Percentiles rank a stretch among this genome's conserved stretches.
These are phyloP conservation scores for Didymella exigua DNA, from an alignment of 2,329 filamentous ascomycete species.

Conservation along the genomic window DNA sequence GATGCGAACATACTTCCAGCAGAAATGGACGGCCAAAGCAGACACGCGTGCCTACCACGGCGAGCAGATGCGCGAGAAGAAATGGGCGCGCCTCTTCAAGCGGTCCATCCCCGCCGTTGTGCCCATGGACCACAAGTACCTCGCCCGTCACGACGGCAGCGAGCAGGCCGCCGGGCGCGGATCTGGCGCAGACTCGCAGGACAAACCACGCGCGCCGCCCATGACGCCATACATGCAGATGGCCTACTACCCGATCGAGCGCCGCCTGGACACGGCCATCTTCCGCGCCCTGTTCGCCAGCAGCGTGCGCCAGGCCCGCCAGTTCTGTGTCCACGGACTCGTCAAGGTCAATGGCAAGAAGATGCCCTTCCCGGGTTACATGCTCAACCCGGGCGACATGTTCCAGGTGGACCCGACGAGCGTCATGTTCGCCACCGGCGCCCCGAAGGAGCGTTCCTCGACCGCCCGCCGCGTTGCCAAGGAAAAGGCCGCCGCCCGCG, in stretches of 20 bases:
- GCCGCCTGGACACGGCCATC: slow-evolving; percentile 90
- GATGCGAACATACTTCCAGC: slow-evolving; percentile 83
- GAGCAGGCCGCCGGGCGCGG: slow-evolving; percentile 84
- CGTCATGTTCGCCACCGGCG: slow-evolving; percentile 86
- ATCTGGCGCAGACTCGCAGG: slow-evolving; percentile 61
- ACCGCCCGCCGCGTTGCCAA: slow-evolving; percentile 38
- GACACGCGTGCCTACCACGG: slow-evolving; percentile 87
- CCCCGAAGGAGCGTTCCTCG: slow-evolving; percentile 60
- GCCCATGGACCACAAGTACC: slow-evolving; percentile 79
- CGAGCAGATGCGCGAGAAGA: slow-evolving; percentile 88
- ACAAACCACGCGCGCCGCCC: slow-evolving; percentile 30
- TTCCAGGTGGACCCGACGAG: slow-evolving; percentile 92
- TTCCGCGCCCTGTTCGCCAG: slow-evolving; percentile 94
- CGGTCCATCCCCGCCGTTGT: slow-evolving; percentile 80
- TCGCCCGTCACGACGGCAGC: slow-evolving; percentile 81
- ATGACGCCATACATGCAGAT: slow-evolving; percentile 93
- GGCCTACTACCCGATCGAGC: slow-evolving; percentile 89
- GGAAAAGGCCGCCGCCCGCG: slow-evolving; percentile 39
- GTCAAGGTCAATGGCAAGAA: slow-evolving; percentile 97
- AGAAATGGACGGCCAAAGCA: slow-evolving; percentile 95
- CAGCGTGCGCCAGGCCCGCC: slow-evolving; percentile 87
- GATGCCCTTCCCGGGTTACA: slow-evolving; percentile 92
- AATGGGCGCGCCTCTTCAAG: slow-evolving; percentile 94
- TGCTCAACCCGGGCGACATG: slow-evolving; percentile 96
- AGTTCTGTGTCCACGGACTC: slow-evolving; percentile 90